Conservation (phyloP, 306 rosid species). For the Ochetophila trinervis region DNA sequence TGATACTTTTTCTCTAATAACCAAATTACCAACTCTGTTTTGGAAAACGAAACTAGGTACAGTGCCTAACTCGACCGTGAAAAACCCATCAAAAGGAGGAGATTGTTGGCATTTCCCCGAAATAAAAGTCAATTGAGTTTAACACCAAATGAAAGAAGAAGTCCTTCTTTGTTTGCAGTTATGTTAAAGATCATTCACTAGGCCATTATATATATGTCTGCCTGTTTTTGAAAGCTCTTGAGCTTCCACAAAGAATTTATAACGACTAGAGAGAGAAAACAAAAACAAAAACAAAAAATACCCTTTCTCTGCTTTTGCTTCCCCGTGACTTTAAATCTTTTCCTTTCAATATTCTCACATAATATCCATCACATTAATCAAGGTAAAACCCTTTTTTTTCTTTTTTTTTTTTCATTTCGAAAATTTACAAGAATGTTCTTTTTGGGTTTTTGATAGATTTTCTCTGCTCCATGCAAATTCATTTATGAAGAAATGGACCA, state of each 20-base stretch:
- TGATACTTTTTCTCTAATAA: neutral
- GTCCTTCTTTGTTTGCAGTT: constrained; percentile 2
- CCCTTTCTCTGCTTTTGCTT: neutral
- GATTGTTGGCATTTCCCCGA: neutral
- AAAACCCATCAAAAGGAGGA: neutral
- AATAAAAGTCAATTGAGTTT: neutral
- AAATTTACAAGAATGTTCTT: neutral
- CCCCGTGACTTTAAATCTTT: neutral
- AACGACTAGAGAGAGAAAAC: constrained; percentile 6
- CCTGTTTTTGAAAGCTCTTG: constrained; percentile 6
- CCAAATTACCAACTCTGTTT: neutral
- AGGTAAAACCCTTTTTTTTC: neutral
- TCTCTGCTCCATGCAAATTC: neutral
- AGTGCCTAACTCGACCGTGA: neutral
- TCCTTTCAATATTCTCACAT: constrained; percentile 1
- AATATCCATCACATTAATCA: neutral
- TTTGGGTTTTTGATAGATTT: neutral
- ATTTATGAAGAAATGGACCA: neutral
- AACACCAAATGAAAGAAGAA: neutral
- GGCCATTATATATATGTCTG: neutral
- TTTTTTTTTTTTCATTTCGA: neutral
- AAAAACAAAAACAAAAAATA: neutral
- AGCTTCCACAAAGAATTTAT: constrained; percentile 3
- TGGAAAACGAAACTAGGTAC: neutral
- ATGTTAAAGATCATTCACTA: constrained; percentile 2